Conservation (phyloP, 139 green algal genomes). For the Ulvella scutata region DNA sequence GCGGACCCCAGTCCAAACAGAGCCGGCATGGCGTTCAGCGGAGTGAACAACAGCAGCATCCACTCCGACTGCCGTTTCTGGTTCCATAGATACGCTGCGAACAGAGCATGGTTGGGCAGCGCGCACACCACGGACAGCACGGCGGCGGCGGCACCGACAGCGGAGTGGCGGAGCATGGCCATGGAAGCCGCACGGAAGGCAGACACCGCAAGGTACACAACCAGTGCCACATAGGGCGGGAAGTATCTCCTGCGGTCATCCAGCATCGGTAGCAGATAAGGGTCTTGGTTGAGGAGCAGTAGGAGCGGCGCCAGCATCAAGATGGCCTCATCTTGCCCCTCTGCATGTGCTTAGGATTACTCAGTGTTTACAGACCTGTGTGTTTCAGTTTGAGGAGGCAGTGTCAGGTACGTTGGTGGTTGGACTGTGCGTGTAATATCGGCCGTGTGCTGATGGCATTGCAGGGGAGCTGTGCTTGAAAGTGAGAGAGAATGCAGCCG, state of each 20-base stretch:
- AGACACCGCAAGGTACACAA: conserved; percentile 17
- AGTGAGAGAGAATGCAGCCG: too few relatives aligned
- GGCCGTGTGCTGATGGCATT: too few relatives aligned
- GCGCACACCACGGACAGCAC: conserved; percentile 8
- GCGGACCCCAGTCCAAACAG: conserved; percentile 19
- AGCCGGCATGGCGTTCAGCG: conserved; percentile 35
- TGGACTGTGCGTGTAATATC: too few relatives aligned
- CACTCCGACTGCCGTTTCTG: conserved; percentile 9
- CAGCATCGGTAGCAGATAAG: conserved; percentile 41
- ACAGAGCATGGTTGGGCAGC: conserved; percentile 29
- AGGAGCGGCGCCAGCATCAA: conserved; percentile 63
- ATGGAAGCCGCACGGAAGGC: not conserved
- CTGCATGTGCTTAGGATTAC: not conserved
- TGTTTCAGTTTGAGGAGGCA: too few relatives aligned
- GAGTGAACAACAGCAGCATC: conserved; percentile 29
- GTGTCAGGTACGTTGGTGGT: too few relatives aligned
- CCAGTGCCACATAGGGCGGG: conserved; percentile 26
- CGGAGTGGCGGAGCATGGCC: not conserved
- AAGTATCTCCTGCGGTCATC: conserved; percentile 48
- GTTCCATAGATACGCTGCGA: conserved; percentile 40
- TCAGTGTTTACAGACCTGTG: not conserved
- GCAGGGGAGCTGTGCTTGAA: too few relatives aligned
- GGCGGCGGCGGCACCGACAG: not conserved
- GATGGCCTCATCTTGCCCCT: conserved; percentile 31
- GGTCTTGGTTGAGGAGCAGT: conserved; percentile 67